These are phyloP conservation scores for Ilyonectria destructans DNA, from an alignment of 2,329 filamentous ascomycete genomes.

Conservation along the genomic window DNA sequence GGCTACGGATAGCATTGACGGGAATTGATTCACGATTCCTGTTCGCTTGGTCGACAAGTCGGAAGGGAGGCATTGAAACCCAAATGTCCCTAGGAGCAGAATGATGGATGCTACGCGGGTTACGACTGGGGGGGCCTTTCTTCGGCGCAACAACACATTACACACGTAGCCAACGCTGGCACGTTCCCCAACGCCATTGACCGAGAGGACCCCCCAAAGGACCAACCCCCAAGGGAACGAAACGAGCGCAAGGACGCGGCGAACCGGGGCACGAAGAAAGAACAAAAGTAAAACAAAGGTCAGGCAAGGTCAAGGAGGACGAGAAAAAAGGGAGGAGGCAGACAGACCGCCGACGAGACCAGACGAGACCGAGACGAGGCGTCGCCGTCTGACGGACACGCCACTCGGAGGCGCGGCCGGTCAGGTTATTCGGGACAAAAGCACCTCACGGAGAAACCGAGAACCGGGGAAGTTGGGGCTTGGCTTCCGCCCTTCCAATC, in stretches of 20 bases:
- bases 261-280: conserved; percentile 1
- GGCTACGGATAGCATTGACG: conserved; percentile 17
- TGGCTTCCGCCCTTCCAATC: conserved; percentile 28
- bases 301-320: neutral
- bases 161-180: conserved; percentile 9
- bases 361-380: conserved; percentile 11
- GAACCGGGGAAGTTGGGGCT: conserved; percentile 25
- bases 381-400: conserved; percentile 39
- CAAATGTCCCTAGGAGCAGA: neutral
- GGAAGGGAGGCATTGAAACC: conserved; percentile 5
- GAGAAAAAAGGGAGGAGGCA: conserved; percentile 1
- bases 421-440: conserved; percentile 44
- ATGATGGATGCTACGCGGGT: neutral
- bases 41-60: neutral
- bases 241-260: conserved; percentile 18
- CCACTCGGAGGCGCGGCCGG: conserved; percentile 37
- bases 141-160: conserved; percentile 15
- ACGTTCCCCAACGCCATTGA: conserved; percentile 23
- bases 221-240: neutral
- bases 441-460: conserved; percentile 46
- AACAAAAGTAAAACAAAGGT: neutral
- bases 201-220: conserved; percentile 8
- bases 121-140: conserved; percentile 12
- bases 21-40: conserved; percentile 9
- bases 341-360: neutral